These are phyloP conservation scores for Cercospora zeina DNA, from an alignment of 2,329 filamentous ascomycete genomes.

Conservation along the genomic window DNA sequence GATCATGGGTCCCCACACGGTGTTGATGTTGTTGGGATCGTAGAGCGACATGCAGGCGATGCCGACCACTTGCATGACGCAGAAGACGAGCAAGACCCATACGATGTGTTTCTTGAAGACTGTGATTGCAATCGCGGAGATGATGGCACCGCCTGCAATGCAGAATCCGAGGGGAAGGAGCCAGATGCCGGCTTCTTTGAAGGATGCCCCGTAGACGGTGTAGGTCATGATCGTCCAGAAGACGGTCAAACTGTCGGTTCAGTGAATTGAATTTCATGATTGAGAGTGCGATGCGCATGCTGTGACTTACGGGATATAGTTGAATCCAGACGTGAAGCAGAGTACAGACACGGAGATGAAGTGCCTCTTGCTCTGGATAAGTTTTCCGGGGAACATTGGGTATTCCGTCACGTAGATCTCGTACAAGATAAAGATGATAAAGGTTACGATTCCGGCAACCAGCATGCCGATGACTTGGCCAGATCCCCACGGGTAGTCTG, in stretches of 20 bases:
- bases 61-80: slow-evolving; percentile 62
- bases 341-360: slow-evolving; percentile 28
- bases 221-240: slow-evolving; percentile 65
- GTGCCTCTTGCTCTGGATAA: slow-evolving; percentile 33
- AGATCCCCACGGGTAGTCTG: slow-evolving; percentile 47
- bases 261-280: background rate
- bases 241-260: slow-evolving; percentile 40
- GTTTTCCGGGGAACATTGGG: slow-evolving; percentile 36
- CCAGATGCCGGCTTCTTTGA: slow-evolving; percentile 54
- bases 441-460: slow-evolving; percentile 43
- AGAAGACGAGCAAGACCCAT: slow-evolving; percentile 59
- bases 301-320: slow-evolving; percentile 34
- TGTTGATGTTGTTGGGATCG: slow-evolving; percentile 29
- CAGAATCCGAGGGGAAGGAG: slow-evolving; percentile 64
- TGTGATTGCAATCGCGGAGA: slow-evolving; percentile 59
- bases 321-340: slow-evolving; percentile 36
- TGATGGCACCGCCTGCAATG: slow-evolving; percentile 60
- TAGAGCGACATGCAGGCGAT: slow-evolving; percentile 33
- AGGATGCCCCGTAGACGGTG: slow-evolving; percentile 57
- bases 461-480: slow-evolving; percentile 46
- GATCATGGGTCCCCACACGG: slow-evolving; percentile 51
- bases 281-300: background rate
- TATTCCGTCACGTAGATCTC: slow-evolving; percentile 44
- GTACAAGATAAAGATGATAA: slow-evolving; percentile 44
- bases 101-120: slow-evolving; percentile 60